Percentiles rank a stretch among this genome's conserved stretches.
These are phyloP conservation scores for Lichenothelia convexa DNA, from an alignment of 495 filamentous ascomycete genomes.

Conservation along the genomic window DNA sequence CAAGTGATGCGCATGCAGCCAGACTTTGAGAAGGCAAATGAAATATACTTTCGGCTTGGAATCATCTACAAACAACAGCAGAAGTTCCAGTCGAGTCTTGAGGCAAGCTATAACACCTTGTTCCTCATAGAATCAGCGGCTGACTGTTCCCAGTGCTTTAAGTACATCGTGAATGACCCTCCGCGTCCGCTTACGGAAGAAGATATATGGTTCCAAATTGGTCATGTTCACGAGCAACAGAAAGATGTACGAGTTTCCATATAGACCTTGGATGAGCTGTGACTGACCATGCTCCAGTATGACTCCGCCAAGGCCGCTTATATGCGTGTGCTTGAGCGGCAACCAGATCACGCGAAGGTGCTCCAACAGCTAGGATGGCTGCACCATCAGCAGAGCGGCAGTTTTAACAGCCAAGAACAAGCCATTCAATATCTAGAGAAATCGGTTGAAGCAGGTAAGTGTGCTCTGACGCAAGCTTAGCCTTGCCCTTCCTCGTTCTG, in stretches of 20 bases:
- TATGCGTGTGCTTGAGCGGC: slow-evolving; percentile 77
- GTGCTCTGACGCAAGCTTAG: too few relatives aligned
- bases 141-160: slow-evolving; percentile 57
- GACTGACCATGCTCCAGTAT: slow-evolving; percentile 40
- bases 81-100: slow-evolving; percentile 80
- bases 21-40: slow-evolving; percentile 96
- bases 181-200: slow-evolving; percentile 88
- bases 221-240: slow-evolving; percentile 96
- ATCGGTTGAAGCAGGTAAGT: slow-evolving; percentile 81
- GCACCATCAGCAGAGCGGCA: slow-evolving; percentile 84
- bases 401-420: slow-evolving; percentile 77
- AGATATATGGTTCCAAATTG: slow-evolving; percentile 99
- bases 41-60: slow-evolving; percentile 95
- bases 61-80: slow-evolving; percentile 99
- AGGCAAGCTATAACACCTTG: slow-evolving; percentile 36
- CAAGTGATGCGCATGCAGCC: slow-evolving; percentile 99
- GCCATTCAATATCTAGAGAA: slow-evolving; percentile 97
- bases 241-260: slow-evolving; percentile 61
- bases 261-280: slow-evolving; percentile 11
- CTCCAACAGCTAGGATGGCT: slow-evolving; percentile 97
- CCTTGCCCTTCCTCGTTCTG: too few relatives aligned
- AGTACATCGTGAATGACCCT: slow-evolving; percentile 89
- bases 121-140: not conserved
- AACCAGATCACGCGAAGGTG: slow-evolving; percentile 95
- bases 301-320: slow-evolving; percentile 85